These are phyloP conservation scores for Cyclotella choctawhatcheeana DNA, from an alignment of 108 stramenopile genomes.

Conservation along the genomic window DNA sequence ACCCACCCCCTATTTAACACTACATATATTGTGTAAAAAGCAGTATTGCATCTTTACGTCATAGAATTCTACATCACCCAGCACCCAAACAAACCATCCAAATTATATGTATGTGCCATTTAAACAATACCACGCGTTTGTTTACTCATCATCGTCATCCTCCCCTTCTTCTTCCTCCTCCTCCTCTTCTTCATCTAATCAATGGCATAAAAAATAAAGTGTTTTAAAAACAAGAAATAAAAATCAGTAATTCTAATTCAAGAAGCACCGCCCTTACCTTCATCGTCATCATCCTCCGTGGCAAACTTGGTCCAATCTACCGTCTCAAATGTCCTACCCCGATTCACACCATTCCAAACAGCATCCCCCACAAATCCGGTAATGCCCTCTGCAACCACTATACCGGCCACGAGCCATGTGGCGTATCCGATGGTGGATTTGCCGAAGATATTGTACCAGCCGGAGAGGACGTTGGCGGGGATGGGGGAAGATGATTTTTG, in stretches of 20 bases:
- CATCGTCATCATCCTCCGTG: slow-evolving; percentile 75
- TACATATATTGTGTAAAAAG: too few relatives aligned
- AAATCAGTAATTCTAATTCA: background rate
- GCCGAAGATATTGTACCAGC: slow-evolving; percentile 73
- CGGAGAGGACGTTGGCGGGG: slow-evolving; percentile 39
- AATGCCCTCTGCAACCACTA: slow-evolving; percentile 75
- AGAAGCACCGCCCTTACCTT: slow-evolving; percentile 69
- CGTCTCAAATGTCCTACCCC: slow-evolving; percentile 77
- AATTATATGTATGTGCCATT: background rate
- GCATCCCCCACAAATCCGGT: slow-evolving; percentile 64
- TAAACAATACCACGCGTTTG: background rate
- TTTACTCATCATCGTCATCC: slow-evolving; percentile 34
- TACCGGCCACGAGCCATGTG: slow-evolving; percentile 78
- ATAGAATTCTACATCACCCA: background rate
- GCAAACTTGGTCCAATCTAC: slow-evolving; percentile 89
- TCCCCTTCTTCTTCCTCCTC: slow-evolving; percentile 35
- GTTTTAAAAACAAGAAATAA: background rate
- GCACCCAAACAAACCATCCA: background rate
- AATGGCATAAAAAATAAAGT: background rate
- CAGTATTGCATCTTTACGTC: background rate
- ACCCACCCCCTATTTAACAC: background rate
- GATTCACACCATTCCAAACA: slow-evolving; percentile 78
- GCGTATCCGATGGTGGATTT: slow-evolving; percentile 82
- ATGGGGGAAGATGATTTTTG: slow-evolving; percentile 44
- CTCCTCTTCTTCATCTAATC: slow-evolving; percentile 47